Percentiles rank a stretch among this genome's conserved stretches.
These are phyloP conservation scores for Monascus purpureus DNA, from an alignment of 495 filamentous ascomycete species.

Conservation along the genomic window DNA sequence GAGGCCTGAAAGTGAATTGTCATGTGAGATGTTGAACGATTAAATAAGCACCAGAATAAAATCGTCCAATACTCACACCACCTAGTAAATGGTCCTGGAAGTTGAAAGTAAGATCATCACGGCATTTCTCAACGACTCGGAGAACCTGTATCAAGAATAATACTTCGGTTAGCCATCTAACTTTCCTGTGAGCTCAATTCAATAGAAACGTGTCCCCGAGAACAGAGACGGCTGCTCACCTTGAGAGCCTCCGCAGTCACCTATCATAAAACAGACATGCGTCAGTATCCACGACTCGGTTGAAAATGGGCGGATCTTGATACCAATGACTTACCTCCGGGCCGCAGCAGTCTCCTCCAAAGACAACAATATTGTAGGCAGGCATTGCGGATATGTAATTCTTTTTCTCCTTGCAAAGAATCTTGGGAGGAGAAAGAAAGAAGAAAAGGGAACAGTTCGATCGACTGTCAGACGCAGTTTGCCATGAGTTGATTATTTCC, in stretches of 20 bases:
- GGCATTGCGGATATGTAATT: constrained; percentile 23
- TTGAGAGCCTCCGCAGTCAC: constrained; percentile 69
- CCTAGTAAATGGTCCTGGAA: constrained; percentile 86
- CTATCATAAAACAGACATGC: constrained; percentile 11
- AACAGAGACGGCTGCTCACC: too few species aligned
- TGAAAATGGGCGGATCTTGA: too few species aligned
- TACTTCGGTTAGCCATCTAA: constrained; percentile 2
- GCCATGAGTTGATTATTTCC: too few species aligned
- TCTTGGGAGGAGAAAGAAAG: constrained; percentile 7
- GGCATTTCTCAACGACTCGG: constrained; percentile 55
- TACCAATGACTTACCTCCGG: constrained; percentile 79
- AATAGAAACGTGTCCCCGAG: not conserved
- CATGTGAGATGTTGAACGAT: constrained; percentile 1
- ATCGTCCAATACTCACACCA: constrained; percentile 50
- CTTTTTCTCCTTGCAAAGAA: not conserved
- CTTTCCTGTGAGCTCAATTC: constrained; percentile 1
- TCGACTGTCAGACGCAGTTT: too few species aligned
- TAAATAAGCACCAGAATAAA: not conserved
- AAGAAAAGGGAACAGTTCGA: too few species aligned
- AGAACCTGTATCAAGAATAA: constrained; percentile 30
- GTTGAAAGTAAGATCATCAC: constrained; percentile 63
- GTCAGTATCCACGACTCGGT: too few species aligned
- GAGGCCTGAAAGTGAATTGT: constrained; percentile 39
- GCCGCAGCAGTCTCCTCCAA: constrained; percentile 85
- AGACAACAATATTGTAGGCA: constrained; percentile 49